Base-by-base conservation (phyloP, 805 yeast genomes). In the Saturnispora hagleri region DNA sequence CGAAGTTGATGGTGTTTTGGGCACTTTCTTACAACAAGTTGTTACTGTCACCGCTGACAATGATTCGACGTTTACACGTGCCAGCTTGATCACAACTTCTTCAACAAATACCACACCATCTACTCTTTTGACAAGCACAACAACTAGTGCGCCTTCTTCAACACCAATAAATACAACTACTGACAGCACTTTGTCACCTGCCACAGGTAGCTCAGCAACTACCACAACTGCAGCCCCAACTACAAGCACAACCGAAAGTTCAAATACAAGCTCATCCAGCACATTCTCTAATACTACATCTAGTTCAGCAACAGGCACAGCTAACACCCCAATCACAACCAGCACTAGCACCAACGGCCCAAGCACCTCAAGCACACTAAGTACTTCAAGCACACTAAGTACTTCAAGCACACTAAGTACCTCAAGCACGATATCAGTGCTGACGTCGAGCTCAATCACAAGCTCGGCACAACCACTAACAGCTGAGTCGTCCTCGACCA, bases 1-100 rank as follows among this genome's bases (percentile, higher is more conserved):
- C 6, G 53, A 45, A 40, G 45, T 58, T 5, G 34, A 55, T 46
- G 61, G 61, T 40, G 52, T 50, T 22, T 40, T 48, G 20, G 61
- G 61, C 28, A 58, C 61, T 17, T 58, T 46, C 35, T 31, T 58
- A 24, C 55, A 58, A 56, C 47, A 58, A 24, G 61, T 66, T 6
- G 60, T 61, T 50, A 67, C 70, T 47, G 64, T 60, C 12, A 51
- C 62, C 24, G 35, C 48, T 4, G 17, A 38, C 5, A 31, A 48
- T 22, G 36, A 34, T 38, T 35, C 24, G 40, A 48, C 44, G 13
- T 42, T 50, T n/a, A 13, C 36, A 13, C 4, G 51, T 26, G 42
- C 49, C 18, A 38, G 20, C 22, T 35, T 31, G 34, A 10, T 31
- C 6, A 12, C 34, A 31, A 31, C 34, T 31, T 31, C 34, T 12